Base-by-base conservation (phyloP, 2,329 filamentous ascomycete genomes). In the Teratosphaeria zuluensis region DNA sequence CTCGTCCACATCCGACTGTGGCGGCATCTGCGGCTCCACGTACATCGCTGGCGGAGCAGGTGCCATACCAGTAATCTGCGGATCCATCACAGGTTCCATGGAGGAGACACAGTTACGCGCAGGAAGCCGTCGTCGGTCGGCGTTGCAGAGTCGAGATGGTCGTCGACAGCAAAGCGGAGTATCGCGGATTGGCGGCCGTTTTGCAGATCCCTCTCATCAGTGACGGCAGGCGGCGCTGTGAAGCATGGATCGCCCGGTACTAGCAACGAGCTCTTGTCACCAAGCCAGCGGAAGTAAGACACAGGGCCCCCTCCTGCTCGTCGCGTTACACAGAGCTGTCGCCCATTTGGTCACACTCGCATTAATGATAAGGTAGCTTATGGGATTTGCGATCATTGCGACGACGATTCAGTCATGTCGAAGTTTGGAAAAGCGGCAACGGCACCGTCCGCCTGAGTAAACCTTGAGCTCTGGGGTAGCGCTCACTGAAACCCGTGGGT, bases 1-100 rank as follows among this genome's bases (percentile, higher is more conserved):
- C 63, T 79, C 76, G 67, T 80, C 77, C 58, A 80, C 77, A 57
- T 79, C 77, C 56, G 73, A 69, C 56, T 76, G 73, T 31, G 66
- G 65, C 52, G 75, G 76, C 30, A 65, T 55, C n/a, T 52, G 42
- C 19, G 21, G 48, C 16, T 60, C 58, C 3, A 59, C 56, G 24
- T 63, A 61, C 19, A 48, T 48, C 16, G 42, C 42, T 19, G 57
- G 57, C 33, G 54, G 33, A 48, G 51, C 31, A 7, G 53, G 32
- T 8, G 12, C 46, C 35, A 58, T 38, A 28, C 54, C 56, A 33
- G 55, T 54, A 35, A 63, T 61, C 28, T 61, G 55, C n/a, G 59
- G 56, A 51, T 62, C 61, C 56, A 58, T 54, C 4, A 61, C 62
- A 21, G 64, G 61, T 32, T 64, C 60, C 28, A 58, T 53, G 3